Evolutionary conservation across 73 alveolate species (phyloP), one percentile per base, ranked within the genome.

Genomic region (Paraurostyla sp.): DNA sequence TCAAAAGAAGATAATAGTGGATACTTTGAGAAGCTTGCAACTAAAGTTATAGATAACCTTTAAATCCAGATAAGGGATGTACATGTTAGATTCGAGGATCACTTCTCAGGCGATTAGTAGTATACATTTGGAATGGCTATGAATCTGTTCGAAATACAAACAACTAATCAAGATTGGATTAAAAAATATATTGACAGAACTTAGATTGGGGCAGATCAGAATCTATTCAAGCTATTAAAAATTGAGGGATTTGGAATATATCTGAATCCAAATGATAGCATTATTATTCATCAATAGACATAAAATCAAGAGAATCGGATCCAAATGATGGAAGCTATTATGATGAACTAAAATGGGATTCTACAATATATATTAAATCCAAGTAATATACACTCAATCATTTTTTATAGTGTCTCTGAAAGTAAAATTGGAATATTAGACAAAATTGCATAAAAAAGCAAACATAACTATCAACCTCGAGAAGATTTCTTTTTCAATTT

Each of bases 11-110:
- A 75, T 4, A 48, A 75, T n/a, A 23, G 23, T 46, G 87, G 87
- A 46, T 75, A 75, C 73, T 22, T 75, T 29, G 87, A 43, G 36
- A 75, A 75, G 27, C 76, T 75, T 7, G 75, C 49, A 75, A 43
- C 60, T 6, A 75, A 75, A 50, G 87, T 75, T 7, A 20, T 75
- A 16, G 87, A 75, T 49, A 75, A 75, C 75, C 11, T 75, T 18
- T 38, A 75, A 29, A 75, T 75, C 18, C 6, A 43, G 29, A 49
- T 75, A 11, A 22, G 25, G 25, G 51, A 75, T 49, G 7, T 75
- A 15, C 87, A 75, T 49, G 69, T 75, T 6, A 43, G 87, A 50
- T 75, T 75, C 32, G 87, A 75, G 30, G 87, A 75, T 49, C 73
- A 75, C 33, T 75, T 75, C 38, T 22, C 76, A 16, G 40, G 69